Evolutionary conservation across 2,329 filamentous ascomycete species (phyloP).

Genomic region (Orbilia quercus): DNA sequence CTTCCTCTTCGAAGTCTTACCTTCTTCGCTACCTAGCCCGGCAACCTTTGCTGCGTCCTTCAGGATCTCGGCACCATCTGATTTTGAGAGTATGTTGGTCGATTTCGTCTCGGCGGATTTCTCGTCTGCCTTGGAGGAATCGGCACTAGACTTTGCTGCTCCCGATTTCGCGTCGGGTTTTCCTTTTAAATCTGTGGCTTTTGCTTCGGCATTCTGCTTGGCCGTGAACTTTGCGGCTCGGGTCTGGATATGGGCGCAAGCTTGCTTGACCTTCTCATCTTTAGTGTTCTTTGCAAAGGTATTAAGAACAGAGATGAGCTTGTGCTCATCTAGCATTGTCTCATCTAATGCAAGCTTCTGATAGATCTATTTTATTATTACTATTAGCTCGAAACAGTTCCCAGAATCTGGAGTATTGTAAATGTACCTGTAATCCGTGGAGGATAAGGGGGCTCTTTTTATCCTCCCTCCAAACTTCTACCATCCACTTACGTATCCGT

Average conservation of each 20-base stretch:
- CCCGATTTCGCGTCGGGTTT: constrained; percentile 35
- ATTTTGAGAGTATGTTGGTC: constrained; percentile 18
- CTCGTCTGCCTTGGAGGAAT: constrained; percentile 28
- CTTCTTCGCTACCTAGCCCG: constrained; percentile 36
- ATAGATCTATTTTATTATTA: constrained; percentile 22
- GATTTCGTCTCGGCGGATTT: constrained; percentile 23
- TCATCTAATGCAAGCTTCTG: constrained; percentile 47
- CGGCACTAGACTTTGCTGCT: constrained; percentile 12
- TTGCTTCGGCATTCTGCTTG: constrained; percentile 39
- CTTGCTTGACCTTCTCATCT: constrained; percentile 50
- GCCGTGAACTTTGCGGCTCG: constrained; percentile 45
- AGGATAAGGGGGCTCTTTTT: constrained; percentile 50
- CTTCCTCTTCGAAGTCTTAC: constrained; percentile 44
- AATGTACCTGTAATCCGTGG: constrained; percentile 45
- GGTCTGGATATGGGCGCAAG: constrained; percentile 39
- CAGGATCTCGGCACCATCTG: constrained; percentile 37
- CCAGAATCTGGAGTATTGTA: background rate
- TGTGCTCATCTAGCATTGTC: constrained; percentile 37
- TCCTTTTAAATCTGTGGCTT: constrained; percentile 34
- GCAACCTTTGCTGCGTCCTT: constrained; percentile 50
- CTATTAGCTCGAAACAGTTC: background rate
- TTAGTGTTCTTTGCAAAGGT: constrained; percentile 41
- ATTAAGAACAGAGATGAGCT: constrained; percentile 39
- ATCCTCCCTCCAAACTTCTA: constrained; percentile 48
- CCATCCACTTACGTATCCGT: constrained; percentile 48